phyloP scores from a whole-genome alignment of 2,329 filamentous ascomycete species.

The Cladosporium austrohemisphaericum region DNA sequence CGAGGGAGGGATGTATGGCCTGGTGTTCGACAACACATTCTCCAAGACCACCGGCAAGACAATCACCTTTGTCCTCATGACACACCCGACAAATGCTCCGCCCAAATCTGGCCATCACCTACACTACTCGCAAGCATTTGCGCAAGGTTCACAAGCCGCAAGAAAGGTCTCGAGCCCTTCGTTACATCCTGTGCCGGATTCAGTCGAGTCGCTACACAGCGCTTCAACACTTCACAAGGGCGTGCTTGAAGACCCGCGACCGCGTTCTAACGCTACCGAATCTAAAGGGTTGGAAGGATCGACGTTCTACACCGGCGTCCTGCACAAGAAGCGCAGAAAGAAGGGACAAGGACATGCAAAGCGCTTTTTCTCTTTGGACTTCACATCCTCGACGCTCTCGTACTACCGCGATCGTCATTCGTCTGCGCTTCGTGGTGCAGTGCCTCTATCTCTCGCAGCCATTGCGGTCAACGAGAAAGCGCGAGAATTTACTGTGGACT shows the following conservation, averaged over 20 bases:
- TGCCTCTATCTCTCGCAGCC: slow-evolving; percentile 85
- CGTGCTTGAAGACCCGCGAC: slow-evolving; percentile 37
- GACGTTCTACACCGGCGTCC: slow-evolving; percentile 74
- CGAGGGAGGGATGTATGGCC: slow-evolving; percentile 87
- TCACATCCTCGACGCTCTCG: slow-evolving; percentile 86
- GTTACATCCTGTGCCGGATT: slow-evolving; percentile 43
- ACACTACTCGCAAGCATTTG: slow-evolving; percentile 55
- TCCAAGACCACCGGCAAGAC: slow-evolving; percentile 94
- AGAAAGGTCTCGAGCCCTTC: slow-evolving; percentile 38
- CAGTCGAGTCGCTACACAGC: slow-evolving; percentile 49
- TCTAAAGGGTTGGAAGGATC: slow-evolving; percentile 31
- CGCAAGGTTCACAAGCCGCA: slow-evolving; percentile 42
- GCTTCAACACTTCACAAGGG: slow-evolving; percentile 28
- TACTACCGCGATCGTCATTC: slow-evolving; percentile 96
- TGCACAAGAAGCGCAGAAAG: slow-evolving; percentile 89
- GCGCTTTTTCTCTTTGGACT: slow-evolving; percentile 94
- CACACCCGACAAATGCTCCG: slow-evolving; percentile 78
- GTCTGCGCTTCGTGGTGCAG: slow-evolving; percentile 84
- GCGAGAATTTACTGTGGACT: slow-evolving; percentile 93
- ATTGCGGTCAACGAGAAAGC: slow-evolving; percentile 85
- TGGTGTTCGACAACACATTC: slow-evolving; percentile 98
- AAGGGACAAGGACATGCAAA: slow-evolving; percentile 89
- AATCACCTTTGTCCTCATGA: slow-evolving; percentile 89
- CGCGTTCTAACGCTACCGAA: slow-evolving; percentile 35
- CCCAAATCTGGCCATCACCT: slow-evolving; percentile 72